A percentile compares a stretch with the other conserved stretches of the same genome.
phyloP scores from a whole-genome alignment of 129 eudicot genomes.

The Ambrosia trifida region DNA sequence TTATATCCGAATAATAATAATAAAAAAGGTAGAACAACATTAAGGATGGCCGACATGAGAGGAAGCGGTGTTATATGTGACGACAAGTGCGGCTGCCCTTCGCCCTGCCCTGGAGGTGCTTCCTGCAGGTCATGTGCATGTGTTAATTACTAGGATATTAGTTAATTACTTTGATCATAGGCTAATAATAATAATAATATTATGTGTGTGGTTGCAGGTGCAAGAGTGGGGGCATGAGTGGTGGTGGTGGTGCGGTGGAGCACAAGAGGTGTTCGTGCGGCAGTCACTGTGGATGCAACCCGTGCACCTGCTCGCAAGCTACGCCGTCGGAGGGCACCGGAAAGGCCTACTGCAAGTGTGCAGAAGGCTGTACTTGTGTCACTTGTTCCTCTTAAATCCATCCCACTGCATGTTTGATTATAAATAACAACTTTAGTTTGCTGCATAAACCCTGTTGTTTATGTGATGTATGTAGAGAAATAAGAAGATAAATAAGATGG shows the following conservation, averaged over 20 bases:
- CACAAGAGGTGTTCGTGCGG: constrained; percentile 70
- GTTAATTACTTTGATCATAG: too few relatives aligned
- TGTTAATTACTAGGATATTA: too few relatives aligned
- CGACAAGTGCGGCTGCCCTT: constrained; percentile 65
- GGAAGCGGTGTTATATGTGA: constrained; percentile 49
- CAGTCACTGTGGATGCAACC: constrained; percentile 72
- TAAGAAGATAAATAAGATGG: not conserved
- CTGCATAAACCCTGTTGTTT: not conserved
- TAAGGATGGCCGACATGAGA: constrained; percentile 40
- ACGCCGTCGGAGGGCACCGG: constrained; percentile 16
- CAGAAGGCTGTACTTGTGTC: constrained; percentile 46
- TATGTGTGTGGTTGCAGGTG: constrained; percentile 17
- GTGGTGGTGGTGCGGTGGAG: constrained; percentile 16
- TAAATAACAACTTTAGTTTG: not conserved
- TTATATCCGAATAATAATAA: not conserved
- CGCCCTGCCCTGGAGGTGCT: constrained; percentile 64
- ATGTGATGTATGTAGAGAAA: not conserved
- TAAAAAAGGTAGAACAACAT: not conserved
- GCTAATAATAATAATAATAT: too few relatives aligned
- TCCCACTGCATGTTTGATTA: too few relatives aligned
- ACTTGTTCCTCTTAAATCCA: constrained; percentile 49
- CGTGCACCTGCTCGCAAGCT: constrained; percentile 44
- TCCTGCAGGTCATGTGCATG: constrained; percentile 41
- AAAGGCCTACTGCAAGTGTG: constrained; percentile 52
- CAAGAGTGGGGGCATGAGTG: constrained; percentile 28